Base-by-base conservation (phyloP, 768 basidiomycete species). In the Lactarius trivialis region DNA sequence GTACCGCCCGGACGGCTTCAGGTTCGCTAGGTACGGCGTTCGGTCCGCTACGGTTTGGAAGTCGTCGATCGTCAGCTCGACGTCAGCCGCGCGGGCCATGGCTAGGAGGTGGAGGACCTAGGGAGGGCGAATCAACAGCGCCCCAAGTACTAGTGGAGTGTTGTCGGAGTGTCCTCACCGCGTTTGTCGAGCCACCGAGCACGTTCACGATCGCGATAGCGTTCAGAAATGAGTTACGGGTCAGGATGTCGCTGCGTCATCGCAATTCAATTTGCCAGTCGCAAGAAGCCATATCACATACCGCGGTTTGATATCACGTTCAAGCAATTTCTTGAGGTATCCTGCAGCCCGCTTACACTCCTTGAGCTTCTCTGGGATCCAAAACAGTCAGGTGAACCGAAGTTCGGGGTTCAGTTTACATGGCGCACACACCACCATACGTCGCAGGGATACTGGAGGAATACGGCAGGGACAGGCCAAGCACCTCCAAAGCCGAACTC, bases 141-240 rank as follows among this genome's bases (percentile, higher is more conserved):
- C 28, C n/a, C 6, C 8, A 19, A 8, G 21, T 2, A n/a, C n/a
- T n/a, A 7, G 1, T 19, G 33, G 12, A n/a, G 28, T 55, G 28
- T 24, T 21, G 37, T 12, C 24, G 14, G 4, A 19, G 51, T 1
- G 34, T 5, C 26, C 43, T 28, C 68, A 89, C 90, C 21, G 91
- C 87, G 70, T 94, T 94, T 5, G 93, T 95, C 1, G 89, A 92
- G 19, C 93, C 93, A 34, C 92, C 92, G 2, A 94, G 78, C 52
- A 91, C 76, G 69, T 85, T 92, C 45, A 91, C 79, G 51, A 93
- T 79, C 17, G 84, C 81, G 65, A 94, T 89, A 15, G 92, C 92
- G 68, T 94, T 94, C 68, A 92, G 73, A 76, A 95, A 92, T 4
- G 86, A 82, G 53, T 81, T 75, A 39, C 83, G 82, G 8, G 86